These are phyloP conservation scores for Rhodotorula sp. DNA, from an alignment of 1,284 basidiomycete genomes.

Conservation along the genomic window DNA sequence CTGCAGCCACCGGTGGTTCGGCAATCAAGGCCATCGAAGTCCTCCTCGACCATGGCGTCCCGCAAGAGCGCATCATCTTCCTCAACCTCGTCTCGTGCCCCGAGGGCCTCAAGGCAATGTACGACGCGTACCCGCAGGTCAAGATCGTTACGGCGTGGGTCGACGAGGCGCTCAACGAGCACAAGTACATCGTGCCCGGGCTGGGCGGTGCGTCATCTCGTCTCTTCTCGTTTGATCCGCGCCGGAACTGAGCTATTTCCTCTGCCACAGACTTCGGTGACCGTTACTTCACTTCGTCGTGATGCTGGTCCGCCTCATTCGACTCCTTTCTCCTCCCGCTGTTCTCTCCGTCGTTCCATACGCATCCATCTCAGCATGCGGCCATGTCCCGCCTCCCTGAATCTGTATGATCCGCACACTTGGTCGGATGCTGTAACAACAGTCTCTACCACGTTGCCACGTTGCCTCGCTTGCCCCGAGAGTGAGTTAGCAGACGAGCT, in stretches of 20 bases:
- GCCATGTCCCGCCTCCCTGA: too few relatives aligned
- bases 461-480: too few relatives aligned
- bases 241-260: not conserved
- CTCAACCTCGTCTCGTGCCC: conserved; percentile 93
- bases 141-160: conserved; percentile 97
- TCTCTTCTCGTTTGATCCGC: not conserved
- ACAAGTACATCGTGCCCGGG: conserved; percentile 62
- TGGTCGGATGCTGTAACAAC: too few relatives aligned
- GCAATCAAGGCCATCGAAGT: conserved; percentile 98
- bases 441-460: too few relatives aligned
- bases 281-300: conserved; percentile 40
- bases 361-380: too few relatives aligned
- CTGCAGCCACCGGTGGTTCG: conserved; percentile 87
- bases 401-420: too few relatives aligned
- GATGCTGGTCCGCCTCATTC: not conserved
- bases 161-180: conserved; percentile 87
- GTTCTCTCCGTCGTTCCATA: too few relatives aligned
- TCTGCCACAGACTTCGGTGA: conserved; percentile 43
- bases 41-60: conserved; percentile 82
- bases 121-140: conserved; percentile 72
- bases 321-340: too few relatives aligned
- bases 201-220: conserved; percentile 51
- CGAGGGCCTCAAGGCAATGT: conserved; percentile 84
- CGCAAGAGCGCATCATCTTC: conserved; percentile 86
- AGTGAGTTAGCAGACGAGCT: too few relatives aligned